phyloP scores from a whole-genome alignment of 257 asterid genomes.

The Cruciata laevipes region DNA sequence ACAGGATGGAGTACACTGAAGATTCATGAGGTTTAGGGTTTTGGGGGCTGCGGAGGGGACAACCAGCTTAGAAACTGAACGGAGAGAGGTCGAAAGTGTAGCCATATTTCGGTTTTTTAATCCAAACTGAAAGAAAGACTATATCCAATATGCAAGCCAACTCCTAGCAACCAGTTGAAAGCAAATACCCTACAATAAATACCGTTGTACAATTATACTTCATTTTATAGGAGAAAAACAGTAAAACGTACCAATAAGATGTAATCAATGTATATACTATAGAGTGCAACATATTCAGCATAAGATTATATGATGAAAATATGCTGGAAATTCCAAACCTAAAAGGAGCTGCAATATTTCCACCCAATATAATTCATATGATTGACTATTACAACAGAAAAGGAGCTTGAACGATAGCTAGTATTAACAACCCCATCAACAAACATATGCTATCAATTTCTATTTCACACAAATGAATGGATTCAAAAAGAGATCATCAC shows the following conservation, averaged over 20 bases:
- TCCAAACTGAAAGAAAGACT: background rate
- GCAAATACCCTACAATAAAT: background rate
- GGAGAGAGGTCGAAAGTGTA: background rate
- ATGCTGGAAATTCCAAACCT: background rate
- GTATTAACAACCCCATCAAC: slow-evolving; percentile 9
- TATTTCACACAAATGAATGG: slow-evolving; percentile 8
- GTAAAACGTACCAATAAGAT: background rate
- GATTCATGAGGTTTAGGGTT: slow-evolving; percentile 15
- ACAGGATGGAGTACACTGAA: slow-evolving; percentile 6
- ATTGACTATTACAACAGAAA: background rate
- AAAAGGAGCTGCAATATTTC: background rate
- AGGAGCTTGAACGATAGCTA: no score
- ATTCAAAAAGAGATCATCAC: background rate
- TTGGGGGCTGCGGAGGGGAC: slow-evolving; percentile 11
- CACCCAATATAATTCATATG: background rate
- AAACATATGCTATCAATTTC: slow-evolving; percentile 7
- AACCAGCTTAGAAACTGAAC: slow-evolving; percentile 16
- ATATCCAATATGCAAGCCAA: background rate
- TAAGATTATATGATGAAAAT: no score
- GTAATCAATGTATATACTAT: background rate
- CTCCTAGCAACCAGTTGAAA: background rate
- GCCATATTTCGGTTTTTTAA: slow-evolving; percentile 13
- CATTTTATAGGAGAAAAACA: background rate
- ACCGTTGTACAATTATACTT: background rate
- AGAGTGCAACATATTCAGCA: background rate